Evolutionary conservation across 495 filamentous ascomycete genomes (phyloP).

Genomic region (Poronia punctata): DNA sequence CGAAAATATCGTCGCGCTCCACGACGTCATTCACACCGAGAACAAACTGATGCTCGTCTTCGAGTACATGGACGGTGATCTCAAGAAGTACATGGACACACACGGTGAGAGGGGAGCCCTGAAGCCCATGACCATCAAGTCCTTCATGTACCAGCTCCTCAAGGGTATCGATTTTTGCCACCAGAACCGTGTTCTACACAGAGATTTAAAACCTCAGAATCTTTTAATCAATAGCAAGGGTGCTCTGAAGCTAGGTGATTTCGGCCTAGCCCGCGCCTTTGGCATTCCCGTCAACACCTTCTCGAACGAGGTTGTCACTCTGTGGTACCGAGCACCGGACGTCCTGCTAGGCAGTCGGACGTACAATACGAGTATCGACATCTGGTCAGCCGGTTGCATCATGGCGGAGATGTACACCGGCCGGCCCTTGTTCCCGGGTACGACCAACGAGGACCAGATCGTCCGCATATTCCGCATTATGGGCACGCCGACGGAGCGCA

Average conservation of each 20-base stretch:
- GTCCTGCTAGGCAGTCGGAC: conserved; percentile 85
- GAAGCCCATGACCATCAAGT: conserved; percentile 82
- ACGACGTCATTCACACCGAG: conserved; percentile 99
- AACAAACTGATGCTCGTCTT: conserved; percentile 99
- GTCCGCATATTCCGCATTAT: conserved; percentile 95
- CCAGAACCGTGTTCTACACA: conserved; percentile 88
- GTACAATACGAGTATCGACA: conserved; percentile 96
- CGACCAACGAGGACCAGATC: conserved; percentile 93
- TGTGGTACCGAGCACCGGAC: conserved; percentile 94
- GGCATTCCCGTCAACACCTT: conserved; percentile 98
- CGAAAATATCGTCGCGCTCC: conserved; percentile 92
- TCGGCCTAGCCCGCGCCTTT: conserved; percentile 86
- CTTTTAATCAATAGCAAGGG: conserved; percentile 90
- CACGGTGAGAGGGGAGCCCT: conserved; percentile 76
- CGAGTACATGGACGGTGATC: conserved; percentile 94
- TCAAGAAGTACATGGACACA: conserved; percentile 99
- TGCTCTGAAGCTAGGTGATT: conserved; percentile 89
- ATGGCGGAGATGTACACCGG: conserved; percentile 99
- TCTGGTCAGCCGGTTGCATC: conserved; percentile 96
- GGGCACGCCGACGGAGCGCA: conserved; percentile 87
- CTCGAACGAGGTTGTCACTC: conserved; percentile 93
- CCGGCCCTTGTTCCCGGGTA: conserved; percentile 86
- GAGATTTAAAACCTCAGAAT: conserved; percentile 95
- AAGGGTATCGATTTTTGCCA: conserved; percentile 95
- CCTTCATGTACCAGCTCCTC: conserved; percentile 94